Percentiles rank a stretch among this genome's conserved stretches.
phyloP scores from a whole-genome alignment of 148 eudicot genomes.

The Persicaria tinctoria region DNA sequence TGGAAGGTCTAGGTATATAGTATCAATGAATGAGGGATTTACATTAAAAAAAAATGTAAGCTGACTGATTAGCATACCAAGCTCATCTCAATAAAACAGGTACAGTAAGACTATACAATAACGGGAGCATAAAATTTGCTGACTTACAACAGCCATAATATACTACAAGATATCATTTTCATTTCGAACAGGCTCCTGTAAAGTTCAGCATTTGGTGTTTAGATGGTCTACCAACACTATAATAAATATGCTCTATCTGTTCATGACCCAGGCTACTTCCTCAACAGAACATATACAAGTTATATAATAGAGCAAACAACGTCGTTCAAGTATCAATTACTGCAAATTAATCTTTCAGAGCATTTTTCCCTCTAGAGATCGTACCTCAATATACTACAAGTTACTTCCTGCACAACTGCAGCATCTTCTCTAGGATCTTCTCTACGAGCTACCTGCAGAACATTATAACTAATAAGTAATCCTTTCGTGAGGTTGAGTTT shows the following conservation, averaged over 20 bases:
- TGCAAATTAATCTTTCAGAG: too few relatives aligned
- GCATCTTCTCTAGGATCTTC: too few relatives aligned
- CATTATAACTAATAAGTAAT: too few relatives aligned
- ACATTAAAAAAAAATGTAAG: background rate
- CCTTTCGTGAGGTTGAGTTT: too few relatives aligned
- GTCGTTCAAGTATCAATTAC: background rate
- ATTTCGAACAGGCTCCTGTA: slow-evolving; percentile 76
- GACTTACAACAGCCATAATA: slow-evolving; percentile 85
- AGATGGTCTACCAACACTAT: background rate
- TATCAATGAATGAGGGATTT: background rate
- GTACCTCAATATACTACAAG: too few relatives aligned
- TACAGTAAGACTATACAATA: background rate
- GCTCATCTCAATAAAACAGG: background rate
- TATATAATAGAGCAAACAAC: background rate
- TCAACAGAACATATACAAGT: background rate
- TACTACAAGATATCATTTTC: slow-evolving; percentile 59
- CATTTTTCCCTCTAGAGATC: too few relatives aligned
- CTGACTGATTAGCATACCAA: background rate
- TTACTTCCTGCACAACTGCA: too few relatives aligned
- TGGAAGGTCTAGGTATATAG: background rate
- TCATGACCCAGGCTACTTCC: background rate
- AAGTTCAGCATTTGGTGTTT: background rate
- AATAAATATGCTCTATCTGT: background rate
- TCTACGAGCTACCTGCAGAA: too few relatives aligned
- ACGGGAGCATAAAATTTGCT: background rate